Percentiles rank a stretch among this genome's conserved stretches.
These are phyloP conservation scores for Lasiosphaeris hirsuta DNA, from an alignment of 495 filamentous ascomycete genomes.

Conservation along the genomic window DNA sequence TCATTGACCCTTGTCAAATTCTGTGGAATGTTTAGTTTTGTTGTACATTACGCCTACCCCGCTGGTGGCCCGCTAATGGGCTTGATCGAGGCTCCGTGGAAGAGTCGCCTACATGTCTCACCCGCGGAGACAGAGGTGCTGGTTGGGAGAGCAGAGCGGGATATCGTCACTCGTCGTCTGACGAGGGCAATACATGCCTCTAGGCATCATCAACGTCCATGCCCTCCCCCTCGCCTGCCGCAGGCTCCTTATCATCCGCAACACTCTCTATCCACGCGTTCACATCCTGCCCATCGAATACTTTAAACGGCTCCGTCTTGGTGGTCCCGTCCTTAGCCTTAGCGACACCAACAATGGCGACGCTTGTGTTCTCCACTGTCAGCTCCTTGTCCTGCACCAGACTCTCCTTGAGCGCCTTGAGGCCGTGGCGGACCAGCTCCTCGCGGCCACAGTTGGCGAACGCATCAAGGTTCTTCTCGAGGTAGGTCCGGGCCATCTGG, in stretches of 20 bases:
- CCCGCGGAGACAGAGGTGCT: neutral
- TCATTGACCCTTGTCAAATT: neutral
- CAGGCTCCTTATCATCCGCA: conserved; percentile 57
- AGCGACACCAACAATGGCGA: conserved; percentile 72
- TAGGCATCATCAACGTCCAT: conserved; percentile 76
- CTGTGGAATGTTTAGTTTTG: neutral
- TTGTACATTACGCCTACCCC: neutral
- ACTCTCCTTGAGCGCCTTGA: conserved; percentile 91
- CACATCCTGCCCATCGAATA: conserved; percentile 87
- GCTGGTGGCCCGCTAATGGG: neutral
- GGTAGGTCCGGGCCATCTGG: conserved; percentile 95
- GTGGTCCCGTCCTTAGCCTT: conserved; percentile 43
- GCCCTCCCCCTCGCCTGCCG: conserved; percentile 47
- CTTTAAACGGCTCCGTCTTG: conserved; percentile 76
- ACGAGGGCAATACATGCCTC: neutral
- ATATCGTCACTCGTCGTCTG: conserved; percentile 5
- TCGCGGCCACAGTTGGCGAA: conserved; percentile 72
- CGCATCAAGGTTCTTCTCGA: conserved; percentile 84
- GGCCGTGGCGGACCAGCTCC: conserved; percentile 84
- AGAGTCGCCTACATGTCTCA: too few relatives aligned
- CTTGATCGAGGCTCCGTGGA: neutral
- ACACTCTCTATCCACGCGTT: conserved; percentile 70
- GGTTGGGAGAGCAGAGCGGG: neutral
- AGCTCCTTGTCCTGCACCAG: conserved; percentile 95
- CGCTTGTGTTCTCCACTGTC: conserved; percentile 91